Evolutionary conservation across 805 yeast genomes (phyloP).

Genomic region (Barnettozyma pratensis): DNA sequence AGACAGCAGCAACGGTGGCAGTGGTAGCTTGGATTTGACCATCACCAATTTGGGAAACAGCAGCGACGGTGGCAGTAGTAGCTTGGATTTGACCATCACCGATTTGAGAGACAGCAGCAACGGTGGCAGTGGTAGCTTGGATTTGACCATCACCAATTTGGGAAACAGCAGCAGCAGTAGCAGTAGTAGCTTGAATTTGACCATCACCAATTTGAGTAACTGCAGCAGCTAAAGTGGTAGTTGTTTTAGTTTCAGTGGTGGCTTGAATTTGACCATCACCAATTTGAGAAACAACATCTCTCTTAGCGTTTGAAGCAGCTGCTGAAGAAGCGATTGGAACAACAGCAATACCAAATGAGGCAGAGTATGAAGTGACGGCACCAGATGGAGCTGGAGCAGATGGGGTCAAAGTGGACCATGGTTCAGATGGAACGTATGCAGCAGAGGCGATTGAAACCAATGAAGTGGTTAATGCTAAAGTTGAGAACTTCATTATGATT

Average conservation of each 20-base stretch:
- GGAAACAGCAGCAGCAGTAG: constrained; percentile 26
- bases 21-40: constrained; percentile 18
- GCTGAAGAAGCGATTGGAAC: constrained; percentile 31
- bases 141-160: constrained; percentile 24
- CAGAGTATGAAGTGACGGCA: constrained; percentile 51
- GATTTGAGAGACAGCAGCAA: constrained; percentile 17
- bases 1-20: constrained; percentile 57
- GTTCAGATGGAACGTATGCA: constrained; percentile 59
- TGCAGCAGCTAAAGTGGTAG: constrained; percentile 21
- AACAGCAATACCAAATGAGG: constrained; percentile 66
- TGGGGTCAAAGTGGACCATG: constrained; percentile 74
- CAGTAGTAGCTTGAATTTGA: constrained; percentile 26
- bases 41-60: constrained; percentile 24
- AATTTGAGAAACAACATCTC: constrained; percentile 25
- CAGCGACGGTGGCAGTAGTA: constrained; percentile 15
- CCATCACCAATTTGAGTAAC: constrained; percentile 27
- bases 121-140: constrained; percentile 24
- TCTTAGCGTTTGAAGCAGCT: constrained; percentile 7
- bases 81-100: constrained; percentile 11
- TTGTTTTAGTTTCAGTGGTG: constrained; percentile 26
- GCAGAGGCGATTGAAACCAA: constrained; percentile 47
- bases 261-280: constrained; percentile 29
- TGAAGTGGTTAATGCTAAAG: constrained; percentile 34
- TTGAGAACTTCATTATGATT: constrained; percentile 21
- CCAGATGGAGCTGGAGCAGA: constrained; percentile 43